phyloP scores from a whole-genome alignment of 2,329 filamentous ascomycete genomes.

The Colletotrichum incanum region DNA sequence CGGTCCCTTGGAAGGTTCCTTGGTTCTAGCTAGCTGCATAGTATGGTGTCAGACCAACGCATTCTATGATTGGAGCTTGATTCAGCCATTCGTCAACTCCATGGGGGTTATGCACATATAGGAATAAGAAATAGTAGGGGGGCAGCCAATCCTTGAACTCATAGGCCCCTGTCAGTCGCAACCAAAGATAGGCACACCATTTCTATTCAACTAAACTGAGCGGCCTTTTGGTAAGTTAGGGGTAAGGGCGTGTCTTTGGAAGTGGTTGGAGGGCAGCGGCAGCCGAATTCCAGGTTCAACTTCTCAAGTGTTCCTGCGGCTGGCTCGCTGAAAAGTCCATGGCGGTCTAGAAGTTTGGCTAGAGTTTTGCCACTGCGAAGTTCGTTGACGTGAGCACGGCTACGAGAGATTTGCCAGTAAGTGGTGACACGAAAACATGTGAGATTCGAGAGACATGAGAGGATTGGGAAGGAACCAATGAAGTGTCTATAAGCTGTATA shows the following conservation, averaged over 20 bases:
- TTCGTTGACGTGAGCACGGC: background rate
- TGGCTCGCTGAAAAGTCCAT: background rate
- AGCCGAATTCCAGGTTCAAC: background rate
- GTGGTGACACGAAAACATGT: too few species aligned
- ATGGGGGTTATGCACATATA: background rate
- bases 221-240: background rate
- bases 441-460: too few species aligned
- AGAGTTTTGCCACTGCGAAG: background rate
- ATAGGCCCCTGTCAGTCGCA: background rate
- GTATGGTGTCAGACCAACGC: background rate
- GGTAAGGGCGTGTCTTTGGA: too few species aligned
- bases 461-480: background rate
- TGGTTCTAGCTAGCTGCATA: background rate
- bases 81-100: background rate
- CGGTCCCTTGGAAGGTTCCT: background rate
- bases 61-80: background rate
- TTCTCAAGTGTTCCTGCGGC: background rate
- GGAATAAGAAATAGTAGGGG: background rate
- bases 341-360: background rate
- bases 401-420: background rate
- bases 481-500: background rate
- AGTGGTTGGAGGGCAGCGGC: background rate
- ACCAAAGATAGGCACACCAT: constrained; percentile 3
- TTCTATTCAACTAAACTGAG: too few species aligned
- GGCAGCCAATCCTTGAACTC: background rate